These are phyloP conservation scores for Trypanosoma lewisi DNA, from an alignment of 208 protist genomes.

Conservation along the genomic window DNA sequence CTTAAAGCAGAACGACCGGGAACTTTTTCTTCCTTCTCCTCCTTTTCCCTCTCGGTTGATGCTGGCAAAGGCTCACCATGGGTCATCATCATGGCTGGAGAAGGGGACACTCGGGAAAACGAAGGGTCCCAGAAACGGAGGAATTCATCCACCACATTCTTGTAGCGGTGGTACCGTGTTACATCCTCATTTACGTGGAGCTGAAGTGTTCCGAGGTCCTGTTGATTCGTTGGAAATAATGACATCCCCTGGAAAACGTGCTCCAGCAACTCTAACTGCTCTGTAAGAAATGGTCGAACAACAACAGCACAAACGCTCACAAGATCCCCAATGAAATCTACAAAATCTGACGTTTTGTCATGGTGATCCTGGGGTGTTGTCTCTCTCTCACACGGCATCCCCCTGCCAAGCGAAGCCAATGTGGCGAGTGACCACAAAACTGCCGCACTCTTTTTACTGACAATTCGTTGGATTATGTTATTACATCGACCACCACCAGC, in stretches of 20 bases:
- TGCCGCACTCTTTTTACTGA: not conserved
- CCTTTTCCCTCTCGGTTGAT: not conserved
- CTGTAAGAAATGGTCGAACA: conserved; percentile 19
- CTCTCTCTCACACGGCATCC: not conserved
- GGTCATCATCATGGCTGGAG: not conserved
- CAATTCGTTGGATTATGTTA: not conserved
- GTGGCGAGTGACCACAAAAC: conserved; percentile 15
- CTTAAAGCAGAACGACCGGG: not conserved
- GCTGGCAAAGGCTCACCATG: not conserved
- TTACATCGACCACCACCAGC: not conserved
- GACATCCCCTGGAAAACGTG: not conserved
- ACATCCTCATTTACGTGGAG: conserved; percentile 1
- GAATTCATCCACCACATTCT: conserved; percentile 13
- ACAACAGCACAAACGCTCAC: conserved; percentile 23
- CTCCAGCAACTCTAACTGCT: conserved; percentile 19
- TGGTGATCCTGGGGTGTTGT: not conserved
- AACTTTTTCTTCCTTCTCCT: not conserved
- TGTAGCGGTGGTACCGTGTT: conserved; percentile 5
- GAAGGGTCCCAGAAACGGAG: conserved; percentile 12
- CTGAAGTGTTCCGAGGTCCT: not conserved
- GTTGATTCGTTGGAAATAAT: not conserved
- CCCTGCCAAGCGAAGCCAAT: conserved; percentile 8
- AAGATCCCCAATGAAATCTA: conserved; percentile 28
- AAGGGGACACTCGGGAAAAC: not conserved
- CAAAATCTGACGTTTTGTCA: conserved; percentile 22